Conservation (phyloP, 805 yeast genomes). For the Lipomyces lipofer region DNA sequence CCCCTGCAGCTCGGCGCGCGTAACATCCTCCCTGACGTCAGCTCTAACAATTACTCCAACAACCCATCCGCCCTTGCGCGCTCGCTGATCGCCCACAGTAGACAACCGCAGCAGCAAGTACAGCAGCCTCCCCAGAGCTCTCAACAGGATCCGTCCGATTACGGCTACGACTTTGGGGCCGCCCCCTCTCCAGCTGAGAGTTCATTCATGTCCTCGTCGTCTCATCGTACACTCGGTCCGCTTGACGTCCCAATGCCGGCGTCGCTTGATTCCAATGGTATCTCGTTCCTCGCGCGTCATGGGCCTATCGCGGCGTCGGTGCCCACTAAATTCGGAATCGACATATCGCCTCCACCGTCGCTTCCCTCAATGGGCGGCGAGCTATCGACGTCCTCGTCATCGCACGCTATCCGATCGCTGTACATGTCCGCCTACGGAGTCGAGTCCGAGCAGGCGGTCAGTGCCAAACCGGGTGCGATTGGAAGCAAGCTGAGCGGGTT, state of each 20-base stretch:
- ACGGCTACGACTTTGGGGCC: neutral
- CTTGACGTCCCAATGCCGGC: slow-evolving; percentile 29
- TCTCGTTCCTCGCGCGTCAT: slow-evolving; percentile 27
- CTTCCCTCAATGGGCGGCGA: slow-evolving; percentile 3
- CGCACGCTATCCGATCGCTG: slow-evolving; percentile 23
- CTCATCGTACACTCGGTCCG: slow-evolving; percentile 27
- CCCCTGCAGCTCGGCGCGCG: slow-evolving; percentile 27
- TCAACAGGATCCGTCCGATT: slow-evolving; percentile 1
- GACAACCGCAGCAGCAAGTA: slow-evolving; percentile 16
- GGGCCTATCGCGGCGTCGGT: slow-evolving; percentile 34
- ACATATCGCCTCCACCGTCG: slow-evolving; percentile 14
- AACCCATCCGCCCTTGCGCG: slow-evolving; percentile 29
- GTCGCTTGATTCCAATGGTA: slow-evolving; percentile 31
- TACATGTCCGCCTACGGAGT: slow-evolving; percentile 31
- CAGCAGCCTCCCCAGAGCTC: neutral
- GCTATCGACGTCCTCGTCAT: slow-evolving; percentile 4
- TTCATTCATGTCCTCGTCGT: slow-evolving; percentile 19
- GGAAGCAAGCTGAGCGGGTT: slow-evolving; percentile 12
- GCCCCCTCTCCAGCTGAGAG: slow-evolving; percentile 11
- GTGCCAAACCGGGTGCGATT: neutral
- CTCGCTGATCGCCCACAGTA: slow-evolving; percentile 19
- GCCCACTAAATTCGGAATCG: slow-evolving; percentile 28
- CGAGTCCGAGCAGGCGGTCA: slow-evolving; percentile 1
- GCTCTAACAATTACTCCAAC: slow-evolving; percentile 10
- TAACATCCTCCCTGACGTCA: slow-evolving; percentile 22